Percentiles rank a stretch among this genome's conserved stretches.
Conservation (phyloP, 2,329 filamentous ascomycete genomes). For the Trichoderma brevicompactum region DNA sequence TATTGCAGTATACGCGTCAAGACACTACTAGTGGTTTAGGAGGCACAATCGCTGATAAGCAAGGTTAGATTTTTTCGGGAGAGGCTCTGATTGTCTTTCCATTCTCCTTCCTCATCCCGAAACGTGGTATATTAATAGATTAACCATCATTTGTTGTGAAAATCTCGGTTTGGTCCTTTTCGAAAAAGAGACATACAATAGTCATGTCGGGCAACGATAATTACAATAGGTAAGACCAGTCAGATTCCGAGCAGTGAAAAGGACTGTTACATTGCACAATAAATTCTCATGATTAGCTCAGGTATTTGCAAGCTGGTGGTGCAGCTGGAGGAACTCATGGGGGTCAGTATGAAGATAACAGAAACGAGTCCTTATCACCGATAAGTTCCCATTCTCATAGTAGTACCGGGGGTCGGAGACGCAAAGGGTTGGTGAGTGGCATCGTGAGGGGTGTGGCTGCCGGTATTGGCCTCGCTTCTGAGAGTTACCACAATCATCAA, state of each 20-base stretch:
- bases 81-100: background rate
- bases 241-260: background rate
- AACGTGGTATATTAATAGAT: background rate
- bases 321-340: background rate
- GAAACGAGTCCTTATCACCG: background rate
- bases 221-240: background rate
- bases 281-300: background rate
- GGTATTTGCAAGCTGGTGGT: background rate
- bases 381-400: conserved; percentile 15
- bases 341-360: background rate
- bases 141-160: too few species aligned
- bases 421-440: conserved; percentile 13
- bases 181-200: background rate
- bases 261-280: background rate
- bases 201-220: conserved; percentile 11
- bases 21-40: background rate
- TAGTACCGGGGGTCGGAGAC: conserved; percentile 1
- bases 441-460: conserved; percentile 22
- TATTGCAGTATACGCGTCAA: background rate
- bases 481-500: conserved; percentile 26
- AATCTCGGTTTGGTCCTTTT: too few species aligned
- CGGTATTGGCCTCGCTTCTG: conserved; percentile 26
- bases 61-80: background rate
- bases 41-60: background rate
- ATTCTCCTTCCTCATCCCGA: background rate